phyloP scores from a whole-genome alignment of 2,329 filamentous ascomycete species.

The Stromatinia cepivora region DNA sequence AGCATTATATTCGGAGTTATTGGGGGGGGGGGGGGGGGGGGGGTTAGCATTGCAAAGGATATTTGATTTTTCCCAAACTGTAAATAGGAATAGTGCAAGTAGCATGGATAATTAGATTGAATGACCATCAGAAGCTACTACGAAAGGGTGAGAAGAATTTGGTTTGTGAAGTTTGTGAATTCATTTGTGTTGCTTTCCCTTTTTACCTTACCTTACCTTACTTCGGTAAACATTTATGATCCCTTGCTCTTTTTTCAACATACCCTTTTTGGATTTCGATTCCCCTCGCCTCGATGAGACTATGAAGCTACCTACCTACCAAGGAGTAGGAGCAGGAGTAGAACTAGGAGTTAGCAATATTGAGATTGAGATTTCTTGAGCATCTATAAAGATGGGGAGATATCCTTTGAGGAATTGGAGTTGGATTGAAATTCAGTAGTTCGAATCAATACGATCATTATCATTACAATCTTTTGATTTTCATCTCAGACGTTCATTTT shows the following conservation, averaged over 20 bases:
- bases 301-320: neutral
- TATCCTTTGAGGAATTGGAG: neutral
- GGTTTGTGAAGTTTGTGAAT: constrained; percentile 11
- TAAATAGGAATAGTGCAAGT: constrained; percentile 34
- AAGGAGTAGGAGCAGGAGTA: neutral
- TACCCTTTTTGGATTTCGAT: neutral
- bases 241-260: constrained; percentile 9
- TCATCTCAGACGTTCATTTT: neutral
- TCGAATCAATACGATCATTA: neutral
- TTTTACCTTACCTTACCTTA: constrained; percentile 10
- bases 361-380: neutral
- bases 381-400: constrained; percentile 22
- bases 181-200: neutral
- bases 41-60: constrained; percentile 23
- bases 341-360: neutral
- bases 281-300: constrained; percentile 14
- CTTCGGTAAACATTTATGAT: constrained; percentile 2
- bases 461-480: neutral
- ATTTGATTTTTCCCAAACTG: constrained; percentile 30
- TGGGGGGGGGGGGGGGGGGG: neutral
- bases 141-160: constrained; percentile 5
- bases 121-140: constrained; percentile 24
- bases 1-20: constrained; percentile 31
- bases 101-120: constrained; percentile 28
- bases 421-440: neutral